These are phyloP conservation scores for Calonectria pseudoturangicola DNA, from an alignment of 2,329 filamentous ascomycete genomes.

Conservation along the genomic window DNA sequence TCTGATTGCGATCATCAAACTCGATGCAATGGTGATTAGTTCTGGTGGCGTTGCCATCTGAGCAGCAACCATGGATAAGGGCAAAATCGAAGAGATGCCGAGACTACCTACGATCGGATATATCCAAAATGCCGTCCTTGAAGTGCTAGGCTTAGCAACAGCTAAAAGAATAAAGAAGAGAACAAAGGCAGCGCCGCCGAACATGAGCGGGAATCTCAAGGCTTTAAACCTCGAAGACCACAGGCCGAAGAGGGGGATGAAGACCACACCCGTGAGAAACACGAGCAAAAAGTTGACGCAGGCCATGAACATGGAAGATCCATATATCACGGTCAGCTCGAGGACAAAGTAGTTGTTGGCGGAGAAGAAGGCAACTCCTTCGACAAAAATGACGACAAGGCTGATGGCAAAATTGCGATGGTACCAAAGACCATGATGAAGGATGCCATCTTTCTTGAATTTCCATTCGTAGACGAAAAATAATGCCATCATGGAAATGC, in stretches of 20 bases:
- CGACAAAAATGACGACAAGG: slow-evolving; percentile 26
- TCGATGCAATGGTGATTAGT: slow-evolving; percentile 11
- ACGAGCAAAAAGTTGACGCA: slow-evolving; percentile 2
- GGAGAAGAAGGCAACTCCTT: slow-evolving; percentile 30
- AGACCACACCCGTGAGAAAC: neutral
- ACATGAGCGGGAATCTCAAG: neutral
- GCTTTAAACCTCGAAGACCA: slow-evolving; percentile 4
- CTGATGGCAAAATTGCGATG: slow-evolving; percentile 26
- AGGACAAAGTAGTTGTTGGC: slow-evolving; percentile 16
- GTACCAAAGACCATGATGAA: slow-evolving; percentile 29
- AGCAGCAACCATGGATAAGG: slow-evolving; percentile 13
- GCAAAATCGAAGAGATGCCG: neutral
- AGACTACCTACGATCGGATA: neutral
- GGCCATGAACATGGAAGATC: neutral
- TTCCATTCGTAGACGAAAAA: slow-evolving; percentile 29
- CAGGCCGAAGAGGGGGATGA: slow-evolving; percentile 13
- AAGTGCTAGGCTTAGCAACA: slow-evolving; percentile 9
- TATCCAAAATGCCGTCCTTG: slow-evolving; percentile 5
- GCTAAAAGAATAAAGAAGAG: slow-evolving; percentile 1
- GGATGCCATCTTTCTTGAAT: slow-evolving; percentile 27
- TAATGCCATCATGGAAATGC: neutral
- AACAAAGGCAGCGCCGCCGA: neutral
- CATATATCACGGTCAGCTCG: neutral
- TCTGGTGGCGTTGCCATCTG: slow-evolving; percentile 8
- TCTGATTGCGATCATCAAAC: neutral